Conservation (phyloP, 176 grass and related monocot species). For the Puccinellia tenuiflora region DNA sequence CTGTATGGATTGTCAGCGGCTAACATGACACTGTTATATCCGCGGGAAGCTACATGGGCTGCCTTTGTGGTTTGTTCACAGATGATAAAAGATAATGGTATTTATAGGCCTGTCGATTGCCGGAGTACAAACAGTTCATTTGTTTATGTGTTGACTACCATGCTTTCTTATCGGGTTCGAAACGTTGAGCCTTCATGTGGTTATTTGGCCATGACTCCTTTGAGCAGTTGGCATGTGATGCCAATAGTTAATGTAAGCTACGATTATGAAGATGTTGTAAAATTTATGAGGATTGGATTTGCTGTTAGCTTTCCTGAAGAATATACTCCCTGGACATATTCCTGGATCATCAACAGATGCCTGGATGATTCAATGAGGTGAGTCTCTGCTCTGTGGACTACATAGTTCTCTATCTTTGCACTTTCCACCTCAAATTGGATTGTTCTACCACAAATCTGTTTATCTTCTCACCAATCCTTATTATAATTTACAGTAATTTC, state of each 20-base stretch:
- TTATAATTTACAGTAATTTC: background rate
- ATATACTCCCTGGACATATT: background rate
- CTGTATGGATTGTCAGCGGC: background rate
- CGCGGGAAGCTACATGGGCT: background rate
- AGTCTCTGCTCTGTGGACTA: background rate
- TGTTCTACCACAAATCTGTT: background rate
- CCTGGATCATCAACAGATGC: background rate
- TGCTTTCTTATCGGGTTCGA: rapidly evolving
- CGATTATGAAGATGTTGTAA: background rate
- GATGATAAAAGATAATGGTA: background rate
- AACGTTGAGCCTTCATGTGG: background rate
- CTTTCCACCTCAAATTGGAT: background rate
- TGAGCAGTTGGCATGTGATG: background rate
- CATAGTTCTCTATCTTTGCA: background rate
- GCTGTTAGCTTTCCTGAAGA: background rate
- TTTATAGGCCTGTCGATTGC: background rate
- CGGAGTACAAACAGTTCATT: background rate
- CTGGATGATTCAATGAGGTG: background rate
- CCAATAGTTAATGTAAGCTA: background rate
- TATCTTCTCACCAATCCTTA: background rate
- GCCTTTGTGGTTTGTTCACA: background rate
- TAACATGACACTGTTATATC: background rate
- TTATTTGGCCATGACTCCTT: background rate
- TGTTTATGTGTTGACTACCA: background rate
- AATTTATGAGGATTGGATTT: background rate